These are phyloP conservation scores for Medicago arabica DNA, from an alignment of 306 rosid genomes.

Conservation along the genomic window DNA sequence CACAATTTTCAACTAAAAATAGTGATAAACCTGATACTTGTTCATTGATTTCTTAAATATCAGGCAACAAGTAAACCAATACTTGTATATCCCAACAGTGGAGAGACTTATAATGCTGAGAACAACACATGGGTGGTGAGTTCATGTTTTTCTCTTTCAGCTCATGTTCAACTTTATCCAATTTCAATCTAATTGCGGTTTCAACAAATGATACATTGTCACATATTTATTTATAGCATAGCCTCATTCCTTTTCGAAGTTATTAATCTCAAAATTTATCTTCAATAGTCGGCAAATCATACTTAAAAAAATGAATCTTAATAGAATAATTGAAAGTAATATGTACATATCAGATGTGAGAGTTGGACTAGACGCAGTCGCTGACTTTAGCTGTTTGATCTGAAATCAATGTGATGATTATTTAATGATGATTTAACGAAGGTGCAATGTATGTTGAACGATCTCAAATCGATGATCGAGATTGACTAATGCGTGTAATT, in stretches of 20 bases:
- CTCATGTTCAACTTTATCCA: neutral
- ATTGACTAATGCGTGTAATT: neutral
- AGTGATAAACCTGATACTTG: neutral
- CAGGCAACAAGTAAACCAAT: constrained; percentile 81
- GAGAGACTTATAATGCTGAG: constrained; percentile 76
- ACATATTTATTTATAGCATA: too few relatives aligned
- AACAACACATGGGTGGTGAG: constrained; percentile 78
- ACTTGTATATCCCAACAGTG: constrained; percentile 87
- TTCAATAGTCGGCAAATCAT: neutral
- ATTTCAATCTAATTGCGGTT: neutral
- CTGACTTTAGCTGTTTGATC: neutral
- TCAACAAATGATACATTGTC: too few relatives aligned
- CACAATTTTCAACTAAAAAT: neutral
- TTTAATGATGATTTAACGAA: too few relatives aligned
- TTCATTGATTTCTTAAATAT: constrained; percentile 7
- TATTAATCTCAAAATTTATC: neutral
- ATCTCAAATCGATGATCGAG: neutral
- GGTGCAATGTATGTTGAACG: neutral
- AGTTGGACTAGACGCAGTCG: neutral
- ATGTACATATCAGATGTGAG: neutral
- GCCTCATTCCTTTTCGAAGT: neutral
- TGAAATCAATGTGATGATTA: too few relatives aligned
- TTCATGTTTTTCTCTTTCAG: constrained; percentile 23
- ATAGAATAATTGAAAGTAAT: neutral
- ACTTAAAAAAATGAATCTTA: neutral